Percentiles rank a stretch among this genome's conserved stretches.
Evolutionary conservation across 1,284 basidiomycete genomes (phyloP).

Genomic region (Marasmius tenuissimus): DNA sequence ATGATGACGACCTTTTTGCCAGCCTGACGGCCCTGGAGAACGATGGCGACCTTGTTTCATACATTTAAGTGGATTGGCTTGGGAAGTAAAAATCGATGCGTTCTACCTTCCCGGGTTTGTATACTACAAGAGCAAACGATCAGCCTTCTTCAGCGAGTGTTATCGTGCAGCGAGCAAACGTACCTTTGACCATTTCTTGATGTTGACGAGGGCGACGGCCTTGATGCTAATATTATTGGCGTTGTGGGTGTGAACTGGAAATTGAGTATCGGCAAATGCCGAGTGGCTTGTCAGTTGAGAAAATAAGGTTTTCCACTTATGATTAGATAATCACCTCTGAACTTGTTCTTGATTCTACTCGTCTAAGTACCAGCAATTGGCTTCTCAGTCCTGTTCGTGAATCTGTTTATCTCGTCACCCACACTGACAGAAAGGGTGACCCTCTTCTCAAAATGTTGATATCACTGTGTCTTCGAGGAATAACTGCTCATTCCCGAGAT

Average conservation of each 20-base stretch:
- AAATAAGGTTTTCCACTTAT: constrained; percentile 28
- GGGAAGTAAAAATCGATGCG: background rate
- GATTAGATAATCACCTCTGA: background rate
- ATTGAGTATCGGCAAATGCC: constrained; percentile 28
- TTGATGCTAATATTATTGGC: background rate
- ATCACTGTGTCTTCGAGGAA: too few species aligned
- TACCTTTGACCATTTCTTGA: constrained; percentile 66
- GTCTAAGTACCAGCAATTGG: too few species aligned
- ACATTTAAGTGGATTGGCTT: background rate
- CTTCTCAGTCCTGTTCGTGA: too few species aligned
- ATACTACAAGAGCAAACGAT: constrained; percentile 56
- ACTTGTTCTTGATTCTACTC: background rate
- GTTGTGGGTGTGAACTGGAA: background rate
- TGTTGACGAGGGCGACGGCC: constrained; percentile 1
- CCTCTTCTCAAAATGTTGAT: too few species aligned
- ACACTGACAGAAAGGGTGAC: too few species aligned
- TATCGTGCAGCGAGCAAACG: constrained; percentile 14
- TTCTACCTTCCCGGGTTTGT: constrained; percentile 96
- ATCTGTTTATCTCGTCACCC: too few species aligned
- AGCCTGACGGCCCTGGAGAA: constrained; percentile 96
- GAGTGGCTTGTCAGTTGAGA: constrained; percentile 40
- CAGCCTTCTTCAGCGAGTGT: constrained; percentile 19
- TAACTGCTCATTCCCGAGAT: too few species aligned
- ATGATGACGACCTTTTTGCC: constrained; percentile 92
- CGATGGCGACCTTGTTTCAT: constrained; percentile 78